A percentile compares a stretch with the other conserved stretches of the same genome.
Evolutionary conservation across 805 yeast species (phyloP).

Genomic region (Komagataella pseudopastoris): DNA sequence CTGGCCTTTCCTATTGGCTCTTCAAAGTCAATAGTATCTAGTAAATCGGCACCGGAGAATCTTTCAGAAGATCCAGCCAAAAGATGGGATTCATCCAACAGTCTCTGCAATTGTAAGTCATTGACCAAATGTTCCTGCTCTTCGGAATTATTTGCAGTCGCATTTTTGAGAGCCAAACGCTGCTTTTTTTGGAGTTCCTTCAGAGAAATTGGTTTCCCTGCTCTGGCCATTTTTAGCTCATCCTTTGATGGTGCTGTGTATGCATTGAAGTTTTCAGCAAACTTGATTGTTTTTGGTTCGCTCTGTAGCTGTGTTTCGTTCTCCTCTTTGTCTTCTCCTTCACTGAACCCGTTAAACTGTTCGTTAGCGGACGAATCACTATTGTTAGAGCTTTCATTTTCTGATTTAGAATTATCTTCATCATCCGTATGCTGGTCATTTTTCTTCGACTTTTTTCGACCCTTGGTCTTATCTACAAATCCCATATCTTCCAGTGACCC

Average conservation of each 20-base stretch:
- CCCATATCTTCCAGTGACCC: slow-evolving; percentile 25
- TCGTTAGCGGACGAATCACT: background rate
- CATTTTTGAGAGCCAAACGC: slow-evolving; percentile 14
- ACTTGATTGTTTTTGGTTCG: slow-evolving; percentile 23
- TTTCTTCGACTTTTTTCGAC: background rate
- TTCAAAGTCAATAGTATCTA: slow-evolving; percentile 47
- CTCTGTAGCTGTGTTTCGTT: slow-evolving; percentile 6
- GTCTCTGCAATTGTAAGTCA: slow-evolving; percentile 60
- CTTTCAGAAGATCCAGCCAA: slow-evolving; percentile 20
- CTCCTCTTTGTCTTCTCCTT: slow-evolving; percentile 7
- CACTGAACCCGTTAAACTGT: background rate
- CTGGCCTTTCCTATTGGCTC: slow-evolving; percentile 60
- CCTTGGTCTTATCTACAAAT: slow-evolving; percentile 11
- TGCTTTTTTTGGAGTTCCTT: slow-evolving; percentile 22
- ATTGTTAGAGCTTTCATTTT: background rate
- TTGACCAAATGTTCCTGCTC: slow-evolving; percentile 47
- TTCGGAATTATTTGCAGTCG: slow-evolving; percentile 18
- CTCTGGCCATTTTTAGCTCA: slow-evolving; percentile 37
- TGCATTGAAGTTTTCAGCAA: slow-evolving; percentile 18
- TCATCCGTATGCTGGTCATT: background rate
- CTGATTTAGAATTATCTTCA: background rate
- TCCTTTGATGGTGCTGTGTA: slow-evolving; percentile 22
- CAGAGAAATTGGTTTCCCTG: slow-evolving; percentile 49
- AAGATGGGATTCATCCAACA: slow-evolving; percentile 62
- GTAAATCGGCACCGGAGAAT: slow-evolving; percentile 52